phyloP scores from a whole-genome alignment of 2,329 filamentous ascomycete genomes.

The Metarhizium anisopliae region DNA sequence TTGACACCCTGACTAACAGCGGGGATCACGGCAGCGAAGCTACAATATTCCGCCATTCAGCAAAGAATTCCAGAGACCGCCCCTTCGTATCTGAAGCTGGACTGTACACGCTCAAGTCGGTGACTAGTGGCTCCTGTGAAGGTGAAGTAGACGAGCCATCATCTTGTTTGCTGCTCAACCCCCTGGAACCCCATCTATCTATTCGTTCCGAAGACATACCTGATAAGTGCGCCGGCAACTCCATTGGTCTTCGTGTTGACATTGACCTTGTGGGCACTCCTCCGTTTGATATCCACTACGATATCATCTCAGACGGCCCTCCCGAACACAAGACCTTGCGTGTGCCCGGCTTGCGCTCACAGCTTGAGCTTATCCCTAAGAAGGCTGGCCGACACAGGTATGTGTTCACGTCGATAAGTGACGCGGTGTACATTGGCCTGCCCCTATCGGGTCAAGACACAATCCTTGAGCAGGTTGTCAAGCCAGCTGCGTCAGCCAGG shows the following conservation, averaged over 20 bases:
- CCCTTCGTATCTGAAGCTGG: slow-evolving; percentile 68
- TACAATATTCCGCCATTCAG: slow-evolving; percentile 46
- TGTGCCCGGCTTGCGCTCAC: slow-evolving; percentile 66
- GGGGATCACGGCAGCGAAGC: slow-evolving; percentile 59
- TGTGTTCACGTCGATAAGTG: slow-evolving; percentile 70
- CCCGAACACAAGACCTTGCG: slow-evolving; percentile 44
- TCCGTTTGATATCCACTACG: slow-evolving; percentile 78
- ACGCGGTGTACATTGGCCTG: slow-evolving; percentile 67
- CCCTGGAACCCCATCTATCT: slow-evolving; percentile 71
- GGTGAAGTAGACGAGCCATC: slow-evolving; percentile 90
- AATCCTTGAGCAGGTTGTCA: slow-evolving; percentile 78
- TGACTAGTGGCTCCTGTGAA: slow-evolving; percentile 71
- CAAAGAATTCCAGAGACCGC: slow-evolving; percentile 53
- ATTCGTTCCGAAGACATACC: slow-evolving; percentile 74
- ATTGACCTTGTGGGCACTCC: slow-evolving; percentile 87
- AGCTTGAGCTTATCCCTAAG: slow-evolving; percentile 74
- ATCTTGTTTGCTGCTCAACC: slow-evolving; percentile 87
- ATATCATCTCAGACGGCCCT: slow-evolving; percentile 54
- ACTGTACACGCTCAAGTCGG: slow-evolving; percentile 74
- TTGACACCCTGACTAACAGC: slow-evolving; percentile 57
- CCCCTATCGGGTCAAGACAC: slow-evolving; percentile 52
- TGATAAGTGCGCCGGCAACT: slow-evolving; percentile 91
- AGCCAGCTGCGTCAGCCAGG: slow-evolving; percentile 79
- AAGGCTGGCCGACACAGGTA: slow-evolving; percentile 83
- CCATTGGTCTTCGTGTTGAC: slow-evolving; percentile 81